Evolutionary conservation across 2,329 filamentous ascomycete genomes (phyloP), one percentile per base, ranked within the genome.

Genomic region (Monilinia vaccinii-corymbosi): DNA sequence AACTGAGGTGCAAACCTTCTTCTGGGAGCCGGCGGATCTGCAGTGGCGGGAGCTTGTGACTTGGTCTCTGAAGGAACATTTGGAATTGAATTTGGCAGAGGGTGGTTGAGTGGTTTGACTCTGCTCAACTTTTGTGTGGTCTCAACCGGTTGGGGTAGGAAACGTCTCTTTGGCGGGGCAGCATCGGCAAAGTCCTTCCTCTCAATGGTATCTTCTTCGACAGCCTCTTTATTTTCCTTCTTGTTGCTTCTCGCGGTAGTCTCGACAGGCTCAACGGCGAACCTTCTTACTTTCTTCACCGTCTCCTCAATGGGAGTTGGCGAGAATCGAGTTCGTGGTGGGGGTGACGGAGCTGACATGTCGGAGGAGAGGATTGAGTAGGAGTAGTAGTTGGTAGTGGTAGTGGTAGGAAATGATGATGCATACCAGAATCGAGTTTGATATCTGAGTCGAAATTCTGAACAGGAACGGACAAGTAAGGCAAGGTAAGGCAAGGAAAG

Each of bases 1-100:
- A 96, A 77, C 68, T 93, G 87, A 14, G 91, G 91, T 34, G 86
- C 81, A 72, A 95, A 96, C 62, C 76, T 75, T 64, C 79, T 77
- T 67, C 64, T 65, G 23, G 60, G 64, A 53, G 63, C 74, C 16
- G 71, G 66, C 47, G 60, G 69, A 69, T 66, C 71, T 70, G 64
- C 61, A 68, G 63, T 66, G 64, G 61, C 69, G 69, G 64, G 45
- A 38, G 64, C 62, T 57, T 61, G 61, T 58, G 78, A 80, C 80
- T 78, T 77, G 60, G 77, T 80, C 79, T 51, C 78, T 28, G 80
- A 79, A 0, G 81, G 83, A 34, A 79, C 77, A 67, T 85, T 84
- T 53, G 83, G 80, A 38, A 80, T 81, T 42, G 80, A n/a, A n/a
- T n/a, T n/a, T n/a, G n/a, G 80, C 42, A 44, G 57, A 40, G 66